phyloP scores from a whole-genome alignment of 1,284 basidiomycete genomes.

The Austropuccinia psidii region DNA sequence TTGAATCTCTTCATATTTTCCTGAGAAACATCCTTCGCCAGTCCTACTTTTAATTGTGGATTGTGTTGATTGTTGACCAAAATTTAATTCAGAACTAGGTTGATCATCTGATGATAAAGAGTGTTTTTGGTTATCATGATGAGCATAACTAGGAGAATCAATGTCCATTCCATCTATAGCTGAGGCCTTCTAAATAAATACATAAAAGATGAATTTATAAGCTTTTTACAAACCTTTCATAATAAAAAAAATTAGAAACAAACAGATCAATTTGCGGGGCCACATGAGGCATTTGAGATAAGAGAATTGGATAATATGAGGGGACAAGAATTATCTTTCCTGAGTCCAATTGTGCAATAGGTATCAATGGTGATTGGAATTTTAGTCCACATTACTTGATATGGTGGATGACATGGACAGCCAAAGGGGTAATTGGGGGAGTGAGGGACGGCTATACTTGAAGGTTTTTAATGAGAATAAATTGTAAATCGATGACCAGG shows the following conservation, averaged over 20 bases:
- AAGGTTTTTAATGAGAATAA: not conserved
- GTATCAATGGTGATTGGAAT: constrained; percentile 13
- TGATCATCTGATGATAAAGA: not conserved
- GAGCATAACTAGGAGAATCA: constrained; percentile 5
- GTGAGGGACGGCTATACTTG: not conserved
- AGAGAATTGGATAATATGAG: not conserved
- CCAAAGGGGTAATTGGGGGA: constrained; percentile 15
- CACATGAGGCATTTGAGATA: not conserved
- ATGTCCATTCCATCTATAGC: constrained; percentile 25
- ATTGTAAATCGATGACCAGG: not conserved
- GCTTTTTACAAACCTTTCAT: not conserved
- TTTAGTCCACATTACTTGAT: not conserved
- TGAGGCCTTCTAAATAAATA: not conserved
- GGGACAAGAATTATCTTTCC: not conserved
- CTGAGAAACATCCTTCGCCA: constrained; percentile 21
- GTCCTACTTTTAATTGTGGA: constrained; percentile 28
- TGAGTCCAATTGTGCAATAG: constrained; percentile 1
- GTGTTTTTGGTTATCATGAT: not conserved
- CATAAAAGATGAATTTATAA: not conserved
- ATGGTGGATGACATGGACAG: not conserved
- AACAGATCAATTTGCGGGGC: not conserved
- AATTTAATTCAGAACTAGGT: not conserved
- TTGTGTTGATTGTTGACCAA: not conserved
- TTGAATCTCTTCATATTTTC: not conserved
- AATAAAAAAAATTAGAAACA: not conserved